phyloP scores from a whole-genome alignment of 148 eudicot genomes.

The Camellia japonica region DNA sequence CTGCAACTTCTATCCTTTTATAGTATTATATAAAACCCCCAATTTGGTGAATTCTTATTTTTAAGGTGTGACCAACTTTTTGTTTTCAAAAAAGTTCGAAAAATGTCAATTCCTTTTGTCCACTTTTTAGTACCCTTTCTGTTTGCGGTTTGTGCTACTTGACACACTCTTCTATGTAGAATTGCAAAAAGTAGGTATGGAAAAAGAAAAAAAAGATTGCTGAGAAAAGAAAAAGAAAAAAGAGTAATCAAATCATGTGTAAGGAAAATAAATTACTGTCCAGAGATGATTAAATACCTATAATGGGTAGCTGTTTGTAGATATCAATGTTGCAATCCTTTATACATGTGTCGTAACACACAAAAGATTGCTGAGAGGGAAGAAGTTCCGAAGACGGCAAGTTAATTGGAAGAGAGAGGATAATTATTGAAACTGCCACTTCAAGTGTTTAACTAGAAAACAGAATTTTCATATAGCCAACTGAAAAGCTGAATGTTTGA shows the following conservation, averaged over 20 bases:
- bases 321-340: not conserved
- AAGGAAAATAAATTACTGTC: not conserved
- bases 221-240: not conserved
- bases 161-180: too few relatives aligned
- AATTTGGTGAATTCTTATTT: not conserved
- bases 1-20: not conserved
- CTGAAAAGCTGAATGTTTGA: slow-evolving; percentile 2
- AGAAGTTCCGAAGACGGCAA: not conserved
- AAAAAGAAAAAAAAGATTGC: not conserved
- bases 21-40: not conserved
- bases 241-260: not conserved
- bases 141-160: not conserved
- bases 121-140: not conserved
- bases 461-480: not conserved
- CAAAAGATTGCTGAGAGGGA: too few relatives aligned
- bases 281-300: not conserved
- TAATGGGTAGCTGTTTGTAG: not conserved
- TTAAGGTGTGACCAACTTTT: not conserved
- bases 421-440: not conserved
- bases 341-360: not conserved
- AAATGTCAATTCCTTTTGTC: not conserved
- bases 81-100: not conserved
- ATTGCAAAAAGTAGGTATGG: not conserved
- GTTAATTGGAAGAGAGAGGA: not conserved
- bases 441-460: not conserved